Base-by-base conservation (phyloP, 1,284 basidiomycete genomes). In the Heterobasidion annosum region DNA sequence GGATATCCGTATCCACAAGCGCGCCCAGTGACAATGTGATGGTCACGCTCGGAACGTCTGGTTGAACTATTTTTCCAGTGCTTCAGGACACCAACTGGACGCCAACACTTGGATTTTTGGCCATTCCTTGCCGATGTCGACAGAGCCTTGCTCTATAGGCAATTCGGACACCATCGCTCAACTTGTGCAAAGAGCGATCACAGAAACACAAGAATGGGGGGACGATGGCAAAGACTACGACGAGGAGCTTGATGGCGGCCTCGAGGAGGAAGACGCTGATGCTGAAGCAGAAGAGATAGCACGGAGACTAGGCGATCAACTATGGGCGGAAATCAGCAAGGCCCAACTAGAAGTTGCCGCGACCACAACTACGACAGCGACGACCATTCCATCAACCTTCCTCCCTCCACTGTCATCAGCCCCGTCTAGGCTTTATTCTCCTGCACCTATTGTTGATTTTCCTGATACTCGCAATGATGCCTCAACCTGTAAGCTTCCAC, bases 221-320 rank as follows among this genome's bases (percentile, higher is more conserved):
- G 59, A 63, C 1, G 63, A 64, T 19, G 72, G 71, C 4, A 68
- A 67, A 46, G 73, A 71, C 4, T 70, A 70, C 34, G 66, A 68
- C 61, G 69, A 73, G n/a, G 76, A 67, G 34, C 67, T 59, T 12
- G 67, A 71, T 18, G 67, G 59, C 12, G 67, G 71, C 18, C 70
- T 77, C 10, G 76, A 75, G 44, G 81, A 76, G 0, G 80, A 79
- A 32, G 83, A 83, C 54, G 77, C 81, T n/a, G 83, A 83, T 33
- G 84, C 81, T 8, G 82, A 86, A 56, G 84, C 84, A 7, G 79
- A 85, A 59, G 85, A 82, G 58, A 85, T 88, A 60, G 83, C 83
- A 6, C 75, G 80, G 49, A 72, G 81, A 35, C 68, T 89, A 34
- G 81, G 83, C 12, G 83, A 85, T 59, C 80, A 88, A 56, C 73